Conservation (phyloP, 495 filamentous ascomycete species). For the Annulohypoxylon bovei region DNA sequence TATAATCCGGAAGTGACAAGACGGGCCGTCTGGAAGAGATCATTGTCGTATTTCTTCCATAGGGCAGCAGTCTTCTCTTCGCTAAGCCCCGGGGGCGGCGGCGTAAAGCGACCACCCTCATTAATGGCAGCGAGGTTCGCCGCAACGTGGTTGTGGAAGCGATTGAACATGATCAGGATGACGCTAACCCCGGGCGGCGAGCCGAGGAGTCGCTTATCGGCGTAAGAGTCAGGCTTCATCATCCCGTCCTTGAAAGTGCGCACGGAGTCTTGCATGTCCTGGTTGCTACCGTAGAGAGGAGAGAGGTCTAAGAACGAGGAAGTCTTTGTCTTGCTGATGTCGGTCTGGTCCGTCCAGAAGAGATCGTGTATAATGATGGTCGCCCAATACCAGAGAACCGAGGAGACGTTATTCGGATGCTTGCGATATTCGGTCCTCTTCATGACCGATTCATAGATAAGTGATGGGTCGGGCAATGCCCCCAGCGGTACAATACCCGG, state of each 20-base stretch:
- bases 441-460: constrained; percentile 78
- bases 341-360: constrained; percentile 51
- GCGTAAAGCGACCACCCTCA: constrained; percentile 74
- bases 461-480: constrained; percentile 75
- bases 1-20: constrained; percentile 81
- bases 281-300: constrained; percentile 86
- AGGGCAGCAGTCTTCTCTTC: constrained; percentile 63
- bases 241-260: constrained; percentile 84
- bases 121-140: constrained; percentile 71
- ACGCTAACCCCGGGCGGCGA: constrained; percentile 86
- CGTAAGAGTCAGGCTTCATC: constrained; percentile 84
- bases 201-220: constrained; percentile 78
- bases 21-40: constrained; percentile 82
- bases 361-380: constrained; percentile 85
- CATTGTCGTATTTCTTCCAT: constrained; percentile 76
- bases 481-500: constrained; percentile 69
- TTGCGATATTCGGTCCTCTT: constrained; percentile 57
- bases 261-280: constrained; percentile 76
- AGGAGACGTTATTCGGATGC: constrained; percentile 79
- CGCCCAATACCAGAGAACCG: constrained; percentile 88
- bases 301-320: constrained; percentile 88
- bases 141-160: constrained; percentile 84
- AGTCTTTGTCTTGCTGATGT: constrained; percentile 69
- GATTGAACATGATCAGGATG: constrained; percentile 73
- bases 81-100: constrained; percentile 54